Base-by-base conservation (phyloP, 495 filamentous ascomycete genomes). In the Penicillium steckii region DNA sequence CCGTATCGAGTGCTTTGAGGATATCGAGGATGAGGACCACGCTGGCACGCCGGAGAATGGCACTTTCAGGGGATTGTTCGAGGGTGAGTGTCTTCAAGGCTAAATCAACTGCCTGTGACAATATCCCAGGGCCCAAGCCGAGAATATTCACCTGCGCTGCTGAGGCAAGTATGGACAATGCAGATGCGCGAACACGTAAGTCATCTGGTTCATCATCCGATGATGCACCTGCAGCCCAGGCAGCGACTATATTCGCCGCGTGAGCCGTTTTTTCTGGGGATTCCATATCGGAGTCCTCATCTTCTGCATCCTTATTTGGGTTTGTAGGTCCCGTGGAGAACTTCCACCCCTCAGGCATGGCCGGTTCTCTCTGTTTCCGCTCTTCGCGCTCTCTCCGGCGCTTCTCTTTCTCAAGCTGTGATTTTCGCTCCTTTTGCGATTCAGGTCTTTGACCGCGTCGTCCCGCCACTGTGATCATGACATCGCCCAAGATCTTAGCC, bases 41-140 rank as follows among this genome's bases (percentile, higher is more conserved):
- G 3, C 89, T 89, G 21, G 89, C 83, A 6, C 91, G 79, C 19
- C 91, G 72, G 22, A 95, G 65, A 26, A 94, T 92, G 0, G 84
- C 87, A 32, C 78, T 82, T 59, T 88, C 89, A 0, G 70, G 51
- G 7, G 73, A 76, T 0, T 69, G 68, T 59, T 95, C 91, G 0
- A 91, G 64, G 1, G 81, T 80, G 5, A 95, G 68, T 4, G 89
- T 80, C 8, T 77, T 65, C 6, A 93, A 70, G 21, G 83, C 80
- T 12, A 90, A 71, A 35, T 92, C 88, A 8, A 95, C 71, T 3
- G 81, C 81, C 2, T 75, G 73, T 2, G 80, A 74, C 8, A 87
- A 66, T 3, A 83, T 61, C 0, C 59, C 50, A 2, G 82, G 62
- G 0, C 80, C 84, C 2, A 94, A 63, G 0, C 84, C 85, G 1